Evolutionary conservation across 768 basidiomycete species (phyloP), one percentile per base, ranked within the genome.

Genomic region (Obba rivulosa): DNA sequence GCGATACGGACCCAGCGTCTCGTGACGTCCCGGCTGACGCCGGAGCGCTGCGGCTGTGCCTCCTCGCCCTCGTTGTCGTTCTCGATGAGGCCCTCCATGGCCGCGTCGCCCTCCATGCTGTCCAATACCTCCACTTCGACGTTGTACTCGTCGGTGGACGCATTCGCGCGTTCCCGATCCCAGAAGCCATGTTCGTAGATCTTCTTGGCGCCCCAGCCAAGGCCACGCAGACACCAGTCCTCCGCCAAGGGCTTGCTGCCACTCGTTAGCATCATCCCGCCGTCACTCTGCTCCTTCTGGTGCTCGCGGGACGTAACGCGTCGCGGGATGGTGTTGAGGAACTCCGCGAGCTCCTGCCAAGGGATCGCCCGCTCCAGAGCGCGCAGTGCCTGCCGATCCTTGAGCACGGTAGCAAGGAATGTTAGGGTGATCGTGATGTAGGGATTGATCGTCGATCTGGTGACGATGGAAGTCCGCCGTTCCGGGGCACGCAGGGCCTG

Each of bases 141-240:
- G 35, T 70, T 68, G 41, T 76, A 73, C 48, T 83, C 83, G 44
- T 84, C 85, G 25, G 77, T 78, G n/a, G 50, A 47, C 16, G 56
- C 48, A 36, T 48, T 57, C 1, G 72, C 52, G 28, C 28, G 28
- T 23, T 48, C 50, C 44, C 73, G 72, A 61, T 86, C 89, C 96
- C 96, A 99, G 64, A 85, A 98, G 0, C 94, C 95, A 35, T 90
- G 81, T 64, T 95, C 92, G 62, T 87, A 98, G 14, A 97, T 83
- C 52, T 81, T 80, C 50, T 91, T 76, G 5, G 90, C 87, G 3
- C 91, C 85, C 96, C 96, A 99, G 57, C 93, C 93, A 84, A 94
- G 91, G 1, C 96, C 96, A 25, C 96, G 78, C 56, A 97, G 63
- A 58, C 87, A 89, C 92, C 94, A 97, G 59, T 98, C 96, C 66